phyloP scores from a whole-genome alignment of 163 green algal genomes.

The Scenedesmus sp. region DNA sequence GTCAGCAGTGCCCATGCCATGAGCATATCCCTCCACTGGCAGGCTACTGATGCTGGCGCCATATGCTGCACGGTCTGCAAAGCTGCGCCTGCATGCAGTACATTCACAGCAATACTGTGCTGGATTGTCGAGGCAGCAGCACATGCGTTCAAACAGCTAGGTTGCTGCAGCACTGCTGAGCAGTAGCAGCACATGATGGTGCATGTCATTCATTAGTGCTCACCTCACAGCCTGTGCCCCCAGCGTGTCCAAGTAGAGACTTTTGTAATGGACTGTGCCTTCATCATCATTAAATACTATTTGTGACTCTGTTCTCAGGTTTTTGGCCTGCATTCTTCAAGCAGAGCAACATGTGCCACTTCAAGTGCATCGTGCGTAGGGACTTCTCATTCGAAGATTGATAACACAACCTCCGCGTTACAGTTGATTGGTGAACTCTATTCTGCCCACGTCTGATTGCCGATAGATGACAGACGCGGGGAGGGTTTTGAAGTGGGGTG shows the following conservation, averaged over 20 bases:
- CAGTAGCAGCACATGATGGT: neutral
- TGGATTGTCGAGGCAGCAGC: neutral
- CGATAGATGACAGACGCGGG: neutral
- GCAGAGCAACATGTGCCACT: neutral
- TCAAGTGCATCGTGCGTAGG: neutral
- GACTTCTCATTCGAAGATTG: neutral
- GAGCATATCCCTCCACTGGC: conserved; percentile 27
- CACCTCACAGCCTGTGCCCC: neutral
- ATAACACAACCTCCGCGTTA: too few species aligned
- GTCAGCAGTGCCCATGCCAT: conserved; percentile 49
- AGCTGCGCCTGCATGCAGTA: neutral
- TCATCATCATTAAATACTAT: conserved; percentile 27
- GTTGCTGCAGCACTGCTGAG: neutral
- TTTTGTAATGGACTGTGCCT: neutral
- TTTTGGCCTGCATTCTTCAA: conserved; percentile 9
- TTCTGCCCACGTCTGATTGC: neutral
- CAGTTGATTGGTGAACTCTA: too few species aligned
- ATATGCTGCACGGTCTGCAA: conserved; percentile 1
- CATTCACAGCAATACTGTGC: neutral
- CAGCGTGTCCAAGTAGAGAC: conserved; percentile 39
- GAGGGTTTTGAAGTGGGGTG: neutral
- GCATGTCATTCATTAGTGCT: neutral
- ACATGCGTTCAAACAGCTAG: neutral
- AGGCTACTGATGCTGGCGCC: conserved; percentile 6
- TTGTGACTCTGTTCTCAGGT: conserved; percentile 29